Percentiles rank a stretch among this genome's conserved stretches.
Evolutionary conservation across 2,329 filamentous ascomycete genomes (phyloP).

Genomic region (Alternaria rosae): DNA sequence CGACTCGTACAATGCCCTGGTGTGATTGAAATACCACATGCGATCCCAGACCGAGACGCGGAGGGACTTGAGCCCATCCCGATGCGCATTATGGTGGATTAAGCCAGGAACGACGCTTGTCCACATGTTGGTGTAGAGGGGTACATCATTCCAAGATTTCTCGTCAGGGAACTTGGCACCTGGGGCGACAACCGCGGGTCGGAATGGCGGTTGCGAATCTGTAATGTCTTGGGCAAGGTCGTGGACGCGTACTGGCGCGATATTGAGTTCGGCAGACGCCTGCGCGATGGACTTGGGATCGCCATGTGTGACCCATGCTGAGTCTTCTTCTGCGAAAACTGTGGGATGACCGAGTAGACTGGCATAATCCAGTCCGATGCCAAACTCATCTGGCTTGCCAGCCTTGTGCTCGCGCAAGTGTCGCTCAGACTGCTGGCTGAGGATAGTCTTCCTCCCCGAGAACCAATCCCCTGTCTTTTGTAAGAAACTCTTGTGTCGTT

Average conservation of each 20-base stretch:
- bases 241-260: neutral
- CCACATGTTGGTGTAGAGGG: conserved; percentile 7
- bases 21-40: neutral
- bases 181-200: neutral
- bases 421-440: neutral
- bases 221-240: neutral
- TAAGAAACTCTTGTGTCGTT: neutral
- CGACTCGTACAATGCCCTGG: neutral
- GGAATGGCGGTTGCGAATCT: neutral
- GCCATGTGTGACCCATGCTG: neutral
- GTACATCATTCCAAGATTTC: neutral
- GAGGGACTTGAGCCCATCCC: neutral
- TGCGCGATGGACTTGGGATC: neutral
- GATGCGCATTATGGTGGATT: conserved; percentile 5
- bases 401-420: neutral
- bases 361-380: neutral
- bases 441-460: neutral
- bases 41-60: conserved; percentile 1
- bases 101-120: neutral
- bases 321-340: conserved; percentile 2
- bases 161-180: neutral
- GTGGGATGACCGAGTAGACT: neutral
- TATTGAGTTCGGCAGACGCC: neutral
- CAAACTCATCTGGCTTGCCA: neutral
- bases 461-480: neutral